Evolutionary conservation across 1,284 basidiomycete species (phyloP), one percentile per base, ranked within the genome.

Genomic region (Moesziomyces parantarcticus): DNA sequence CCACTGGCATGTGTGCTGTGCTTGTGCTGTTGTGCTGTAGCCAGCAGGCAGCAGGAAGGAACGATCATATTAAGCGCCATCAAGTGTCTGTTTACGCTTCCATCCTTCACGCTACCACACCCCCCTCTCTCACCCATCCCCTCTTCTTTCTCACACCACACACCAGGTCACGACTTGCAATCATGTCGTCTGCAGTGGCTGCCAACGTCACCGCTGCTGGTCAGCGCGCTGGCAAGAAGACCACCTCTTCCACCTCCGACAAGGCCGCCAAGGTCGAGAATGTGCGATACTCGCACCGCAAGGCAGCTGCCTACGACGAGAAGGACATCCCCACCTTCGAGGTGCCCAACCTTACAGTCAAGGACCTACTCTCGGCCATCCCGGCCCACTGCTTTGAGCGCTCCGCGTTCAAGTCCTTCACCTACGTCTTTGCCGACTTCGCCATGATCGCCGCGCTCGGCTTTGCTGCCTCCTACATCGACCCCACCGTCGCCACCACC

Each of bases 311-410:
- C 41, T 82, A 71, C 73, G 67, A 79, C 21, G 61, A 75, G 54
- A 76, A 82, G 50, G 75, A 80, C 48, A 75, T 84, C 26, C 71
- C 78, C 47, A 82, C 81, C 59, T 89, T 90, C 77, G 84, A 89
- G 48, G 91, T 94, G 65, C 93, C 93, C 39, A 90, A 92, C 85
- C 87, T 94, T 64, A 88, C 91, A 21, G 88, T 95, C 83, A 94
- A 94, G 86, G 92, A 95, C 81, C 85, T 97, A 63, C 88, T 97
- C 54, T 89, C 89, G 56, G 89, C 89, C 26, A 97, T 98, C 83
- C 95, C 94, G 13, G 84, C 91, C 6, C 94, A 96, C 86, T 98
- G 96, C 87, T 94, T 91, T 86, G 88, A 97, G 87, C 92, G 97
- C 72, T 96, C 93, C 1, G 91, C 93, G 1, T 77, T 96, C 82